These are phyloP conservation scores for Hericium alpestre DNA, from an alignment of 768 basidiomycete genomes.

Conservation along the genomic window DNA sequence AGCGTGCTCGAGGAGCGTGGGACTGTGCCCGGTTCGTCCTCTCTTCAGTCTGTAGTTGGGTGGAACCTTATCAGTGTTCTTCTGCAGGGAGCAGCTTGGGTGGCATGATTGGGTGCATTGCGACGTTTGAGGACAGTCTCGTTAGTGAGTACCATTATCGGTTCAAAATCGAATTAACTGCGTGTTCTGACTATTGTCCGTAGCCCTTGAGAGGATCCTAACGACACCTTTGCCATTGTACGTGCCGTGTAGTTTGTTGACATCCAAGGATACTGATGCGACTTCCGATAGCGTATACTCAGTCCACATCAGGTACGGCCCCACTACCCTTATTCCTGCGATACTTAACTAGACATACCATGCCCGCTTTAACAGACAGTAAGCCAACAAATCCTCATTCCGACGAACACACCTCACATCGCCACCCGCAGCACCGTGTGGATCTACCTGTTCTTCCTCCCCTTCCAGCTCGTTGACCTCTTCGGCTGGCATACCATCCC, in stretches of 20 bases:
- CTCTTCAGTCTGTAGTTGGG: not conserved
- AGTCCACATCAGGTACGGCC: slow-evolving; percentile 43
- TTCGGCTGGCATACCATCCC: slow-evolving; percentile 59
- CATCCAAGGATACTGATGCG: not conserved
- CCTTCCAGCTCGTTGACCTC: slow-evolving; percentile 58
- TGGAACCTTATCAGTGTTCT: not conserved
- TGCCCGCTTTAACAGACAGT: slow-evolving; percentile 15
- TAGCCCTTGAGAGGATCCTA: not conserved
- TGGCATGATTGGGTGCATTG: slow-evolving; percentile 34
- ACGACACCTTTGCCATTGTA: slow-evolving; percentile 28
- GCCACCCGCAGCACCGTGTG: slow-evolving; percentile 39
- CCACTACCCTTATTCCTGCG: not conserved
- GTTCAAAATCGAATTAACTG: not conserved
- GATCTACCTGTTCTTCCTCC: slow-evolving; percentile 68
- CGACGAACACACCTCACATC: not conserved
- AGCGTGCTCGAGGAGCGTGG: slow-evolving; percentile 46
- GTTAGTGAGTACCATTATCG: slow-evolving; percentile 25
- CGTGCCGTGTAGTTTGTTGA: slow-evolving; percentile 18
- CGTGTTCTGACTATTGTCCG: not conserved
- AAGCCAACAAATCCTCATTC: not conserved
- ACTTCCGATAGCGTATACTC: slow-evolving; percentile 41
- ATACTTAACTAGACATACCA: not conserved
- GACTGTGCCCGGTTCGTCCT: slow-evolving; percentile 40
- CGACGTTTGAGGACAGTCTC: slow-evolving; percentile 45
- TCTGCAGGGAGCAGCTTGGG: slow-evolving; percentile 38